These are phyloP conservation scores for Ophidiomyces ophidiicola DNA, from an alignment of 2,329 filamentous ascomycete species.

Conservation along the genomic window DNA sequence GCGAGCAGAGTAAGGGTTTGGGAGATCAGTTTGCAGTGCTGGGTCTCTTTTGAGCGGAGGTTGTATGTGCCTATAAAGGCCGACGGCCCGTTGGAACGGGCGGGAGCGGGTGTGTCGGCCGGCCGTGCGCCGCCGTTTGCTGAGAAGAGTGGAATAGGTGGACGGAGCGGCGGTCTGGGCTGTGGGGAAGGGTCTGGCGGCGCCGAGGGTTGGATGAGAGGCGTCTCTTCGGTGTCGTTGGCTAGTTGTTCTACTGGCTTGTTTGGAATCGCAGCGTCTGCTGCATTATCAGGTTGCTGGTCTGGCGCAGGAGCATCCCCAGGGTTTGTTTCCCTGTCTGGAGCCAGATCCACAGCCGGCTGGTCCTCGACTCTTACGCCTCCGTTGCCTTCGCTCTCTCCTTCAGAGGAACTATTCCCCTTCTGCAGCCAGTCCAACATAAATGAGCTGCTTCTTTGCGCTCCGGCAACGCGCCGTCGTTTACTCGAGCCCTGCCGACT, in stretches of 20 bases:
- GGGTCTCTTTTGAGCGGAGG: constrained; percentile 13
- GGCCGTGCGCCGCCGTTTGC: not conserved
- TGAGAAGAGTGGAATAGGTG: too few species aligned
- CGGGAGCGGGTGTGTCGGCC: not conserved
- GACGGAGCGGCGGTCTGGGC: not conserved
- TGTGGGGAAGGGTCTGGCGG: not conserved
- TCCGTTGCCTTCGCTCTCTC: not conserved
- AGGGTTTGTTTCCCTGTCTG: not conserved
- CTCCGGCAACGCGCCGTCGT: not conserved
- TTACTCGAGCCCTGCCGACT: constrained; percentile 1
- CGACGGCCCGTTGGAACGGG: constrained; percentile 10
- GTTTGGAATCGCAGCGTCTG: not conserved
- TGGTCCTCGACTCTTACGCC: not conserved
- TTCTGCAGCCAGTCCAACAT: constrained; percentile 1
- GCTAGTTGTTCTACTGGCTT: too few species aligned
- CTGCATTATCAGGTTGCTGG: not conserved
- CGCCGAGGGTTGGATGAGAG: not conserved
- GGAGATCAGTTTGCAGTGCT: constrained; percentile 18
- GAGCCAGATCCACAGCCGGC: not conserved
- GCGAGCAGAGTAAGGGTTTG: constrained; percentile 27
- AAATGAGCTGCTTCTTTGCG: not conserved
- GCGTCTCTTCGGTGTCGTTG: too few species aligned
- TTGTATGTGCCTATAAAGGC: constrained; percentile 13
- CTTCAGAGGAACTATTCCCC: not conserved
- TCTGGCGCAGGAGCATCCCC: not conserved